phyloP scores from a whole-genome alignment of 2,329 filamentous ascomycete species.

The Hypoxylon sp. region DNA sequence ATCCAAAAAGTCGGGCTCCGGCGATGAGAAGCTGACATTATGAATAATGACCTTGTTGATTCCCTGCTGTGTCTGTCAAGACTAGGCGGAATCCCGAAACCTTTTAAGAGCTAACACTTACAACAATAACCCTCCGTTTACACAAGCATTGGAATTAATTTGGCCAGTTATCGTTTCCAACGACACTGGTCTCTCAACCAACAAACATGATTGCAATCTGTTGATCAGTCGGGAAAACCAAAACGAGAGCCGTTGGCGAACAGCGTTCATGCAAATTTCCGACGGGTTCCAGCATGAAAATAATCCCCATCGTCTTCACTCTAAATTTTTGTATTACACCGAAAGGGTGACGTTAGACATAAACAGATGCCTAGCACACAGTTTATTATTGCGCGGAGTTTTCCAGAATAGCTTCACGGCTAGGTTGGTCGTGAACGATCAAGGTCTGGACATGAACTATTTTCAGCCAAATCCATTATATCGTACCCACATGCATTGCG shows the following conservation, averaged over 20 bases:
- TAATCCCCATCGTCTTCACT: constrained; percentile 6
- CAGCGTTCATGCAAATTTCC: constrained; percentile 26
- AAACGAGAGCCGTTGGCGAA: constrained; percentile 14
- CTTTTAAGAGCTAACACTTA: too few relatives aligned
- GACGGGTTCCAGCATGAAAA: constrained; percentile 21
- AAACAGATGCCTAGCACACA: constrained; percentile 13
- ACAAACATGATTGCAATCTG: background rate
- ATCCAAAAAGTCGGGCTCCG: background rate
- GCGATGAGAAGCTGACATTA: background rate
- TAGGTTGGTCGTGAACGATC: constrained; percentile 3
- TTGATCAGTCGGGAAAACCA: constrained; percentile 10
- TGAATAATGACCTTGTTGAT: constrained; percentile 6
- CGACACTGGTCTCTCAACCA: background rate
- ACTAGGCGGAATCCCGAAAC: too few relatives aligned
- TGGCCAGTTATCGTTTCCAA: background rate
- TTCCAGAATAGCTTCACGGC: too few relatives aligned
- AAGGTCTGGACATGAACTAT: constrained; percentile 16
- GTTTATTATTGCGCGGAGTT: constrained; percentile 25
- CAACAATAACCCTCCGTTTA: too few relatives aligned
- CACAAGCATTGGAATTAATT: constrained; percentile 8
- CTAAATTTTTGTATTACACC: constrained; percentile 6
- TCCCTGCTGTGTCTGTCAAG: background rate
- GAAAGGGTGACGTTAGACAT: constrained; percentile 14
- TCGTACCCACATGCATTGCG: background rate
- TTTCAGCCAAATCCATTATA: constrained; percentile 6